Percentiles rank a stretch among this genome's conserved stretches.
Conservation (phyloP, 2,329 filamentous ascomycete species). For the Paramyrothecium roridum region DNA sequence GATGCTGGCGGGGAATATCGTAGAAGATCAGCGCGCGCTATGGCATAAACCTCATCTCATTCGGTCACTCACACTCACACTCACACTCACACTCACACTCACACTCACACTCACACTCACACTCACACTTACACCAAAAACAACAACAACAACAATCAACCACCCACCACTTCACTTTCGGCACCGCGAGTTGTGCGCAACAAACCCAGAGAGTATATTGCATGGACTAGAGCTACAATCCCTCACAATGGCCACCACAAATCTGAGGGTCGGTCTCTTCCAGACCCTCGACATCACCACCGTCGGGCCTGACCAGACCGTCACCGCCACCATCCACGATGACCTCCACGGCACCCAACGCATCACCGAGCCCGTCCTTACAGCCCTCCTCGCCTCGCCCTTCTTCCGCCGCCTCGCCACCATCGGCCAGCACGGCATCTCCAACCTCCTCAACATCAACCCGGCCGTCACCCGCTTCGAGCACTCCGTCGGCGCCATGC, state of each 20-base stretch:
- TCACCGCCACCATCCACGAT: conserved; percentile 21
- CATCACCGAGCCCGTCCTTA: conserved; percentile 30
- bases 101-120: no score
- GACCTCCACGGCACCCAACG: conserved; percentile 28
- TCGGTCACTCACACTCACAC: no score
- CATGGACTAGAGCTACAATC: no score
- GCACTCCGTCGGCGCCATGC: conserved; percentile 34
- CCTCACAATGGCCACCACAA: background rate
- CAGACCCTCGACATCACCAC: background rate
- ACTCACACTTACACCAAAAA: no score
- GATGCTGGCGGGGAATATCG: no score
- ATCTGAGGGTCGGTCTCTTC: background rate
- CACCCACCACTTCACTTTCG: no score
- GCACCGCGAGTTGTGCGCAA: no score
- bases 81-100: no score
- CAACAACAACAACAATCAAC: no score
- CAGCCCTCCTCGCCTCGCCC: conserved; percentile 28
- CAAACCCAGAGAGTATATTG: no score
- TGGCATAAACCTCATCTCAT: no score
- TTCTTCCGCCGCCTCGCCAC: conserved; percentile 27
- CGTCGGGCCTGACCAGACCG: background rate
- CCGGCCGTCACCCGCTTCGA: conserved; percentile 32
- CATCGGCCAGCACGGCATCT: conserved; percentile 33
- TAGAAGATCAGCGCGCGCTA: no score
- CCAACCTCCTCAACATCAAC: conserved; percentile 27